Evolutionary conservation across 2,329 filamentous ascomycete genomes (phyloP).

Genomic region (Aurifilum marmelostoma): DNA sequence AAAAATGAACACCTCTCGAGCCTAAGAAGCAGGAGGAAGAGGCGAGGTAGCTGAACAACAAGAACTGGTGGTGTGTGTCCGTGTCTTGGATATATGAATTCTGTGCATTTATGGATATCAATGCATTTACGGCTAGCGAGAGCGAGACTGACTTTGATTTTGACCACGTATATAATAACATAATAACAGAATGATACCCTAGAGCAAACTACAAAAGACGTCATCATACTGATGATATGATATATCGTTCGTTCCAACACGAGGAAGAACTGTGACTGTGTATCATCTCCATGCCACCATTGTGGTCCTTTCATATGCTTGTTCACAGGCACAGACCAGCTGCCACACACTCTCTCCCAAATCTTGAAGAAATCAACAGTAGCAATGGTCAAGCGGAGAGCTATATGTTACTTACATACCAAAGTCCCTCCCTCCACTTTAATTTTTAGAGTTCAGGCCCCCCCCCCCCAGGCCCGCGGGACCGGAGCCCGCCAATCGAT

Average conservation of each 20-base stretch:
- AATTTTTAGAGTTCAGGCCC: background rate
- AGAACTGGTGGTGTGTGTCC: background rate
- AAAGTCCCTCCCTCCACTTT: background rate
- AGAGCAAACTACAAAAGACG: background rate
- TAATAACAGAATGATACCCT: background rate
- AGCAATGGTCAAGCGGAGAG: background rate
- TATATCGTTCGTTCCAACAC: too few relatives aligned
- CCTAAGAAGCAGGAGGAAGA: background rate
- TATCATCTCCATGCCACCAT: too few relatives aligned
- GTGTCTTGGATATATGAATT: too few relatives aligned
- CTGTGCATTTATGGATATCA: background rate
- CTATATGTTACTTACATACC: background rate
- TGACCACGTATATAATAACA: background rate
- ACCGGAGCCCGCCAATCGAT: background rate
- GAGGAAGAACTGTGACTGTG: too few relatives aligned
- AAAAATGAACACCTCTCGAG: background rate
- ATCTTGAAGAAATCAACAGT: too few relatives aligned
- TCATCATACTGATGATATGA: background rate
- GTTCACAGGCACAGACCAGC: too few relatives aligned
- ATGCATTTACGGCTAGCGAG: background rate
- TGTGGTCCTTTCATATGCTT: too few relatives aligned
- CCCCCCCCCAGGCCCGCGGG: background rate
- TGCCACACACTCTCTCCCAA: too few relatives aligned
- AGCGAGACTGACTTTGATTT: background rate
- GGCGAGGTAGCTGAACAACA: background rate